Conservation (phyloP, 352 stramenopile genomes). For the Phytophthora parvispora region DNA sequence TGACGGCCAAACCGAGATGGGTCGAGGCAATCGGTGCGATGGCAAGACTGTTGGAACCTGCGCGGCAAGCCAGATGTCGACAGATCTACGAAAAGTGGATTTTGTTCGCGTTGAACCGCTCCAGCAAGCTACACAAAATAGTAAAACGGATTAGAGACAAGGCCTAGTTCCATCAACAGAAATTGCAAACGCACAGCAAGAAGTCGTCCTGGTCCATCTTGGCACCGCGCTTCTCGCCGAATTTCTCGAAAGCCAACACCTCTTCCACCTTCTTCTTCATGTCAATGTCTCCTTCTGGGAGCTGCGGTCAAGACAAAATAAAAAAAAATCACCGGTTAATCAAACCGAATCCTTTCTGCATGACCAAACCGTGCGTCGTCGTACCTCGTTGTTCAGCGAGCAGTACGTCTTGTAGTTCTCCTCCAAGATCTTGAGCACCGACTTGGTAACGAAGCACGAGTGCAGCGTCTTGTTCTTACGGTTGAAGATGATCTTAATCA, state of each 20-base stretch:
- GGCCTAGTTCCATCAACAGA: background rate
- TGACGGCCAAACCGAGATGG: conserved; percentile 17
- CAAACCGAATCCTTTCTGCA: background rate
- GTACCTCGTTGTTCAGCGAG: conserved; percentile 92
- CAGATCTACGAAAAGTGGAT: conserved; percentile 96
- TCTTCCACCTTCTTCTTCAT: conserved; percentile 97
- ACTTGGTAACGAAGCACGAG: conserved; percentile 97
- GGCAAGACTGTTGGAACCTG: background rate
- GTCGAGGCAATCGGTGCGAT: background rate
- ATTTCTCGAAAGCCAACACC: conserved; percentile 93
- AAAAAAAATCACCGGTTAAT: background rate
- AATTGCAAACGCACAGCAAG: conserved; percentile 75
- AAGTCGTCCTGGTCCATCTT: conserved; percentile 99
- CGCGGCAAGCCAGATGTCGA: background rate
- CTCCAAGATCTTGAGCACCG: conserved; percentile 96
- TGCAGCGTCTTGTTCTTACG: conserved; percentile 99
- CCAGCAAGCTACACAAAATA: conserved; percentile 66
- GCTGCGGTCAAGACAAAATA: conserved; percentile 34
- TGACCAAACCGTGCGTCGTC: background rate
- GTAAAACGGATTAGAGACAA: conserved; percentile 1
- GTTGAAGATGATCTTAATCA: conserved; percentile 99
- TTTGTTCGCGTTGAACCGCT: conserved; percentile 97
- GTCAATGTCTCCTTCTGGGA: conserved; percentile 77
- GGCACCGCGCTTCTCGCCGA: conserved; percentile 91
- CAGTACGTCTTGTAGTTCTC: conserved; percentile 98